Conservation (phyloP, 768 basidiomycete genomes). For the Tricholoma matsutake region DNA sequence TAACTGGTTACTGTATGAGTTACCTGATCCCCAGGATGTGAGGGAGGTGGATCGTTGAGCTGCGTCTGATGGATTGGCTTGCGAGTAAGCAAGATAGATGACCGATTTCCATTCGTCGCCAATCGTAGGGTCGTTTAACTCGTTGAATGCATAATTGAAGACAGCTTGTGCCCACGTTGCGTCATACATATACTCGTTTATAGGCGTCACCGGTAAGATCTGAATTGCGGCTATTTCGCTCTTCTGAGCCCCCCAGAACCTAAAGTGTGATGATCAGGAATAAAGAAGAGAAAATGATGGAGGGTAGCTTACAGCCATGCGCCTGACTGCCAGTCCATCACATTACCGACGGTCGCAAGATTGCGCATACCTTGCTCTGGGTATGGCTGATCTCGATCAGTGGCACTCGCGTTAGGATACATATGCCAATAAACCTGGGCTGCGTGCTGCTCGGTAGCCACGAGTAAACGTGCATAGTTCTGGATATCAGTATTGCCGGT, state of each 20-base stretch:
- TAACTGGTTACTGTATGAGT: constrained; percentile 28
- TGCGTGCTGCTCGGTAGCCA: constrained; percentile 33
- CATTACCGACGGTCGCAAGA: constrained; percentile 34
- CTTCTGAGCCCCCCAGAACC: constrained; percentile 31
- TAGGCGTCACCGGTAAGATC: constrained; percentile 34
- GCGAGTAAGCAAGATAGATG: constrained; percentile 32
- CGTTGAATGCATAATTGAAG: constrained; percentile 23
- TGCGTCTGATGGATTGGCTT: constrained; percentile 23
- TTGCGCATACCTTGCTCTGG: constrained; percentile 27
- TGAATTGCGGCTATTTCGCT: constrained; percentile 34
- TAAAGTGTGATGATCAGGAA: constrained; percentile 7
- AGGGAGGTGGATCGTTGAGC: constrained; percentile 27
- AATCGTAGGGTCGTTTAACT: constrained; percentile 22
- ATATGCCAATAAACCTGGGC: constrained; percentile 35
- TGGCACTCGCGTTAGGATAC: constrained; percentile 28
- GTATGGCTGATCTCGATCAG: constrained; percentile 32
- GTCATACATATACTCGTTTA: constrained; percentile 33
- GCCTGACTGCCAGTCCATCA: constrained; percentile 32
- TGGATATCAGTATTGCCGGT: constrained; percentile 28
- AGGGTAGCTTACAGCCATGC: constrained; percentile 30
- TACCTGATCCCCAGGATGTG: constrained; percentile 32
- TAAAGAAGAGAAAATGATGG: background rate
- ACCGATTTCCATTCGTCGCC: constrained; percentile 34
- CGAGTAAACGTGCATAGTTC: constrained; percentile 30
- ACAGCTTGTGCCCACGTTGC: constrained; percentile 28